Percentiles rank a stretch among this genome's conserved stretches.
Evolutionary conservation across 495 filamentous ascomycete species (phyloP).

Genomic region (Annulohypoxylon maeteangense): DNA sequence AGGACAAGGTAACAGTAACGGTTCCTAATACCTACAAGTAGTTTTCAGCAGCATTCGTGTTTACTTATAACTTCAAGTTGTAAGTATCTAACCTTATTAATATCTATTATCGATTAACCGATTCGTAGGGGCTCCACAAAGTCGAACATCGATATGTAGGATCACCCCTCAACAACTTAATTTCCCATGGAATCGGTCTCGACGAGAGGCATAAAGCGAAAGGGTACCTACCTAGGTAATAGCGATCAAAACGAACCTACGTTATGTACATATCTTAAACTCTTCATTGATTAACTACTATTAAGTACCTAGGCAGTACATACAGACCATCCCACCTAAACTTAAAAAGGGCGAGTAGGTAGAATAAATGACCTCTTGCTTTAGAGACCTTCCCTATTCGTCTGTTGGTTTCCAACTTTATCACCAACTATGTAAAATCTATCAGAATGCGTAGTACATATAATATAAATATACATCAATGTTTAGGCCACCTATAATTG

Average conservation of each 20-base stretch:
- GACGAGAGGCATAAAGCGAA: not conserved
- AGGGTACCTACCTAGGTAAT: too few species aligned
- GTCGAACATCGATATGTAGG: not conserved
- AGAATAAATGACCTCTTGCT: not conserved
- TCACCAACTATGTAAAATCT: not conserved
- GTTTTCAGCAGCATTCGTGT: too few species aligned
- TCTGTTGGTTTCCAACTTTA: not conserved
- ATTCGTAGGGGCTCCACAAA: not conserved
- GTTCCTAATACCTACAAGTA: too few species aligned
- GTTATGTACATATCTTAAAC: not conserved
- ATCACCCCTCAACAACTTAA: slow-evolving; percentile 5
- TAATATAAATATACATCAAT: slow-evolving; percentile 1
- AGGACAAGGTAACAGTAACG: too few species aligned
- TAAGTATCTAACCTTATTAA: too few species aligned
- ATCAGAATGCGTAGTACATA: not conserved
- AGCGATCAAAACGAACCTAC: not conserved
- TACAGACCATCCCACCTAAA: not conserved
- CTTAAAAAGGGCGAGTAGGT: not conserved
- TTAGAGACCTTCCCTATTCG: slow-evolving; percentile 10
- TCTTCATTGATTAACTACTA: not conserved
- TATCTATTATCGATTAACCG: too few species aligned
- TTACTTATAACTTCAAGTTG: too few species aligned
- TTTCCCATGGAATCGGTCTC: not conserved
- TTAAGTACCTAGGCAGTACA: not conserved
- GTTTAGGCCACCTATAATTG: slow-evolving; percentile 16